Conservation (phyloP, 2,329 filamentous ascomycete species). For the Rhinocladiella mackenziei region DNA sequence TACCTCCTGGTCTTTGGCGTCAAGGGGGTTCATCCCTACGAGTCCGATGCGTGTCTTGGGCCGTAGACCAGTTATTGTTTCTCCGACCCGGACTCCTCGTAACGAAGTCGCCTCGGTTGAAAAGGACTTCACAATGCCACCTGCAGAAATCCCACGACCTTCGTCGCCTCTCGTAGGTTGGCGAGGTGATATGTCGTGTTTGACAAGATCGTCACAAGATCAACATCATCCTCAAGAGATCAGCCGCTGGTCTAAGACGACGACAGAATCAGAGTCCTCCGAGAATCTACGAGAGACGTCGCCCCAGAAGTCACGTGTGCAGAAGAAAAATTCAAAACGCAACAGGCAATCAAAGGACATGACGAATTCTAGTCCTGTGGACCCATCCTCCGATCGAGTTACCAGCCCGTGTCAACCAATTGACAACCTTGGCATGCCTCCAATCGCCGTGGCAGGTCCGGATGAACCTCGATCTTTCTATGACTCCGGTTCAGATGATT, state of each 20-base stretch:
- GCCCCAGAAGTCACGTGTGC: conserved; percentile 9
- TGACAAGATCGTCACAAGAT: conserved; percentile 12
- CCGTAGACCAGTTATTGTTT: conserved; percentile 10
- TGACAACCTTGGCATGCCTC: conserved; percentile 8
- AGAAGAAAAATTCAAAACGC: conserved; percentile 16
- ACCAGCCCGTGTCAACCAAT: conserved; percentile 11
- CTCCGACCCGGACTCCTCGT: conserved; percentile 1
- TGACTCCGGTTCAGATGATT: conserved; percentile 22
- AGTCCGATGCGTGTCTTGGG: conserved; percentile 20
- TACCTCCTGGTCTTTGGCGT: neutral
- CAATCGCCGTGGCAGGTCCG: conserved; percentile 8
- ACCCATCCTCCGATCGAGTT: conserved; percentile 20
- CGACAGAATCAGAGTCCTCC: conserved; percentile 22
- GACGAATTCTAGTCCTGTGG: conserved; percentile 18
- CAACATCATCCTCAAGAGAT: conserved; percentile 14
- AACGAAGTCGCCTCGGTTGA: neutral
- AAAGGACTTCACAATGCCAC: conserved; percentile 7
- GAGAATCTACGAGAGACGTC: conserved; percentile 6
- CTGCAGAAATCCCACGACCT: neutral
- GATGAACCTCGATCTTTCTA: conserved; percentile 20
- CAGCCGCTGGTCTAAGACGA: conserved; percentile 25
- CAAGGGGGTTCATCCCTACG: conserved; percentile 21
- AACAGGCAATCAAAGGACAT: conserved; percentile 15
- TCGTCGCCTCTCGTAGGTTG: conserved; percentile 10
- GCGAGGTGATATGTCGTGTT: conserved; percentile 12